Conservation (phyloP, 148 eudicot genomes). For the Heliamphora exappendiculata region DNA sequence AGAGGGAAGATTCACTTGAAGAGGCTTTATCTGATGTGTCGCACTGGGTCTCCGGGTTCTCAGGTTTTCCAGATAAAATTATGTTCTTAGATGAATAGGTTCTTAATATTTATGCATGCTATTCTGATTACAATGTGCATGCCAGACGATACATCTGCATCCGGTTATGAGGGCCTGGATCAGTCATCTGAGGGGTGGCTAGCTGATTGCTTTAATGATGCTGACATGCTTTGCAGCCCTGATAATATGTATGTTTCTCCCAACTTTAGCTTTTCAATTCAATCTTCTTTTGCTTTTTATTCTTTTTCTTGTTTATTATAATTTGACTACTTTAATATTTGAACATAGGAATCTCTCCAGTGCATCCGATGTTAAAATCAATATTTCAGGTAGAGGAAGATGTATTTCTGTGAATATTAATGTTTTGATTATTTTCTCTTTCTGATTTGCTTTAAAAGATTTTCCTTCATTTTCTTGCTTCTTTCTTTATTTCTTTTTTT, state of each 20-base stretch:
- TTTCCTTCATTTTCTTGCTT: background rate
- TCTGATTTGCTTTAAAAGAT: background rate
- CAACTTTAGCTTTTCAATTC: background rate
- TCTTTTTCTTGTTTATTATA: background rate
- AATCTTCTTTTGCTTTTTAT: background rate
- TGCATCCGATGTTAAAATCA: slow-evolving; percentile 36
- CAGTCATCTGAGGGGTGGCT: slow-evolving; percentile 78
- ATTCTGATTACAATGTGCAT: background rate
- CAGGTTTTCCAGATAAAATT: slow-evolving; percentile 56
- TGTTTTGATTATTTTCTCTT: slow-evolving; percentile 1
- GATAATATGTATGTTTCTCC: slow-evolving; percentile 46
- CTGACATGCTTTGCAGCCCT: slow-evolving; percentile 54
- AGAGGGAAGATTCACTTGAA: slow-evolving; percentile 44
- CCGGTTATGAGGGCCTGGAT: slow-evolving; percentile 49
- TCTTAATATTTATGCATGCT: background rate
- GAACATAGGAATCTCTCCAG: slow-evolving; percentile 31
- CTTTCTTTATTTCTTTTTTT: background rate
- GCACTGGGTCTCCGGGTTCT: slow-evolving; percentile 57
- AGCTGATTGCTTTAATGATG: slow-evolving; percentile 71
- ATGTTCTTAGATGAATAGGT: background rate
- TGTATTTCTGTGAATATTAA: too few relatives aligned
- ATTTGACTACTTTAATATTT: slow-evolving; percentile 8
- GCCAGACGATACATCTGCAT: slow-evolving; percentile 44
- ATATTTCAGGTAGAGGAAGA: slow-evolving; percentile 36
- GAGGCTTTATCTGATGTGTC: slow-evolving; percentile 49